Conservation (phyloP, 495 filamentous ascomycete species). For the Poronia punctata region DNA sequence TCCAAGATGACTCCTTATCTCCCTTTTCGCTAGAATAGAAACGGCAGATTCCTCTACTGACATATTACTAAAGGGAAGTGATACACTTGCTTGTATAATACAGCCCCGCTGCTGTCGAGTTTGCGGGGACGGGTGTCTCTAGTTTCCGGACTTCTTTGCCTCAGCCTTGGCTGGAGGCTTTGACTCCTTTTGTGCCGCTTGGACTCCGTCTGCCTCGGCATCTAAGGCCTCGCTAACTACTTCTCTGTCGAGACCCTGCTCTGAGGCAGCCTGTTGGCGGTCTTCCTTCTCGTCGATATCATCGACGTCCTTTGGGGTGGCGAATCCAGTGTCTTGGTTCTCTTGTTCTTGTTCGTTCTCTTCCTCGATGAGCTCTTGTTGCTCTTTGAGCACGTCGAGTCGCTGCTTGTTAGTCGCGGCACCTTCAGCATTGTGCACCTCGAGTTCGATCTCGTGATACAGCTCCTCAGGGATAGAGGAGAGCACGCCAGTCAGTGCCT, state of each 20-base stretch:
- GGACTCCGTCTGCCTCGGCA: conserved; percentile 33
- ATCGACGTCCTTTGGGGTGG: conserved; percentile 77
- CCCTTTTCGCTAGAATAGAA: conserved; percentile 18
- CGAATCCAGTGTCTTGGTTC: conserved; percentile 59
- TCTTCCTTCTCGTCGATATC: conserved; percentile 65
- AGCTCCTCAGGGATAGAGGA: conserved; percentile 95
- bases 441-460: conserved; percentile 98
- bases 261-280: conserved; percentile 30
- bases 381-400: conserved; percentile 97
- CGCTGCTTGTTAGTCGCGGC: conserved; percentile 98
- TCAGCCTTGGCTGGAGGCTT: conserved; percentile 12
- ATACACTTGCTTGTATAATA: conserved; percentile 7
- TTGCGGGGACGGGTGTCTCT: conserved; percentile 3
- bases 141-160: conserved; percentile 17
- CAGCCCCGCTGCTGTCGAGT: conserved; percentile 3
- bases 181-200: conserved; percentile 16
- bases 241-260: conserved; percentile 31
- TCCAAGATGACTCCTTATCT: conserved; percentile 4
- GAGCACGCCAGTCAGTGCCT: conserved; percentile 84
- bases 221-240: conserved; percentile 38
- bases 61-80: conserved; percentile 22
- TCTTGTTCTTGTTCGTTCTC: conserved; percentile 86
- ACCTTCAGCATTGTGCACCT: conserved; percentile 94
- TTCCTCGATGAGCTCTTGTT: conserved; percentile 96
- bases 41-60: no score